phyloP scores from a whole-genome alignment of 305 asterid genomes.

The Fraxinus paxiana region DNA sequence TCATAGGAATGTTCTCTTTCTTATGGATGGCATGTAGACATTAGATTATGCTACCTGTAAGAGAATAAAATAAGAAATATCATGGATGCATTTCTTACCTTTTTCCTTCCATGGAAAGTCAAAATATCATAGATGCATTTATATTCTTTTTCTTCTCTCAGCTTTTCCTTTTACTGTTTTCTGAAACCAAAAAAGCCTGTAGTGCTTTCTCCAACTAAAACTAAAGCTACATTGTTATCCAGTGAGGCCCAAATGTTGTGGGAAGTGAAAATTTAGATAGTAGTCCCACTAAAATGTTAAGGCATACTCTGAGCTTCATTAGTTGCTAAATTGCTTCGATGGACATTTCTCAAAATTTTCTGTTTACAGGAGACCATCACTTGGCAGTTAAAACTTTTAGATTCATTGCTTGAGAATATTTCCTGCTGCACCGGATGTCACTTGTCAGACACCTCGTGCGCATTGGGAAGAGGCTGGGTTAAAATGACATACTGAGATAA shows the following conservation, averaged over 20 bases:
- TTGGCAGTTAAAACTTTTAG: neutral
- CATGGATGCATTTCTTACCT: neutral
- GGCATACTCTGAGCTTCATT: slow-evolving; percentile 3
- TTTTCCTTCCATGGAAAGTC: neutral
- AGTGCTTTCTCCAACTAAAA: neutral
- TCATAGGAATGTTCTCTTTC: neutral
- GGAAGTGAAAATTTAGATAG: neutral
- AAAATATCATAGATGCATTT: neutral
- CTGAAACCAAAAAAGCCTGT: neutral
- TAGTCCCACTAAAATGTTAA: neutral
- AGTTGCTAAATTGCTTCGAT: neutral
- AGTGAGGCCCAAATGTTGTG: neutral
- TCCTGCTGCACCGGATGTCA: neutral
- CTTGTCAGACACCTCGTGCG: neutral
- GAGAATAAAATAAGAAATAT: neutral
- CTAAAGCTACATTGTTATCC: slow-evolving; percentile 1
- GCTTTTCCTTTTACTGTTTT: neutral
- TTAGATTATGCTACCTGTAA: neutral
- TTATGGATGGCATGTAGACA: neutral
- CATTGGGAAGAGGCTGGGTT: neutral
- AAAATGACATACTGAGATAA: neutral
- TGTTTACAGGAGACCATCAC: neutral
- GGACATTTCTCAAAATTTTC: neutral
- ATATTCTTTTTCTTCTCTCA: neutral
- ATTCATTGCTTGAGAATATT: neutral